These are phyloP conservation scores for Fusarium secorum DNA, from an alignment of 2,329 filamentous ascomycete species.

Conservation along the genomic window DNA sequence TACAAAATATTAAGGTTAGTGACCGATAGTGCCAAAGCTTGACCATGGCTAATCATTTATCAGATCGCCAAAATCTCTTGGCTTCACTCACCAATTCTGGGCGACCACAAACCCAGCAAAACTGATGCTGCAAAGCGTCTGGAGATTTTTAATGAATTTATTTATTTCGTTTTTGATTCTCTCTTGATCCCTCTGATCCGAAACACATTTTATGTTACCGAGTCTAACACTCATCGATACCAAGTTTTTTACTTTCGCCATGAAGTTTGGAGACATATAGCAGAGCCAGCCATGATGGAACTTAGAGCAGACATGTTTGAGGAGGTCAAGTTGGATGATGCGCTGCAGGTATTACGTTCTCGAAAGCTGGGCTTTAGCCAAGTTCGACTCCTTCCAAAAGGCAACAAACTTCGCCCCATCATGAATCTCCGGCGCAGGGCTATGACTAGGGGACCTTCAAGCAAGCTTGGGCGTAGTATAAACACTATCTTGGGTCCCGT, in stretches of 20 bases:
- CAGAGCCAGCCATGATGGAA: slow-evolving; percentile 72
- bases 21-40: background rate
- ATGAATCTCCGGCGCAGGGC: slow-evolving; percentile 80
- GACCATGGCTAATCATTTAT: background rate
- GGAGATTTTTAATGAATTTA: slow-evolving; percentile 82
- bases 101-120: slow-evolving; percentile 65
- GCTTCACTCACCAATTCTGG: slow-evolving; percentile 67
- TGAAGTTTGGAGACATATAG: slow-evolving; percentile 83
- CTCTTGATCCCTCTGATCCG: slow-evolving; percentile 86
- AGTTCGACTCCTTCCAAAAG: slow-evolving; percentile 84
- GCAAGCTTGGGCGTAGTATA: slow-evolving; percentile 58
- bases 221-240: slow-evolving; percentile 82
- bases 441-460: slow-evolving; percentile 67
- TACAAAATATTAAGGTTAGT: slow-evolving; percentile 76
- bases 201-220: slow-evolving; percentile 92
- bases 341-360: slow-evolving; percentile 64
- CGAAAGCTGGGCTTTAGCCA: slow-evolving; percentile 78
- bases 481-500: slow-evolving; percentile 71
- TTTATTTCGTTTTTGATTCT: slow-evolving; percentile 95
- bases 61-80: slow-evolving; percentile 75
- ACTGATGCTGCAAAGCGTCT: slow-evolving; percentile 78
- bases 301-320: slow-evolving; percentile 81
- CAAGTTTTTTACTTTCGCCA: slow-evolving; percentile 93
- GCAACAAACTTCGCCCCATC: slow-evolving; percentile 78
- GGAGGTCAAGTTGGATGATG: slow-evolving; percentile 69